Evolutionary conservation across 2,329 filamentous ascomycete genomes (phyloP), one percentile per base, ranked within the genome.

Genomic region (Penicillium sp.): DNA sequence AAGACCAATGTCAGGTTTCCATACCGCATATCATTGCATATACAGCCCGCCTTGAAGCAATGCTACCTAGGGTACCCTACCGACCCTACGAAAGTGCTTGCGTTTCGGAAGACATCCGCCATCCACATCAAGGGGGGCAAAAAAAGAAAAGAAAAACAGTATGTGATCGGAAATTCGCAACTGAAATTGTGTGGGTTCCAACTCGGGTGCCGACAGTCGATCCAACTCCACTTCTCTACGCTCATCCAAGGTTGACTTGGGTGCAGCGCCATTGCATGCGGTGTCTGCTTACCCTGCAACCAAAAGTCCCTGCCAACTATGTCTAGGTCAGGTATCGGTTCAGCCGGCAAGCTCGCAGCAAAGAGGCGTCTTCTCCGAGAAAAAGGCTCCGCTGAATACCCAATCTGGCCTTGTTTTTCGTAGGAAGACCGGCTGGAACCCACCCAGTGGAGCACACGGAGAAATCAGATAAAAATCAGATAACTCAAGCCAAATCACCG

Each of bases 401-500:
- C n/a, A n/a, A 45, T 10, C 11, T 31, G 37, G 54, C 48, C 50
- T 21, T 43, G 36, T 34, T 43, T 51, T 43, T 54, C 31, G 46
- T 47, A 39, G 10, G 5, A 28, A 28, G 43, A 36, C 44, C 33
- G 43, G 31, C 29, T 37, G 31, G 53, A 62, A 62, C 42, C 62
- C 60, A 63, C 60, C 44, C 2, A 29, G 61, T 63, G 61, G 61
- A 63, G 62, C 54, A 18, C 34, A 49, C 51, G 55, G 56, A 56
- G 56, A 51, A 59, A 58, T 62, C 62, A 56, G 58, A 65, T 65
- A 57, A 60, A 60, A 63, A 60, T 58, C 59, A 57, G 59, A 61
- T 63, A 55, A 59, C 56, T 54, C 42, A 37, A 58, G 52, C 54
- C 59, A 55, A 58, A 61, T 62, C 59, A 63, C 28, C 47, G 37